Evolutionary conservation across 2,329 filamentous ascomycete species (phyloP).

Genomic region (Aureobasidium sp.): DNA sequence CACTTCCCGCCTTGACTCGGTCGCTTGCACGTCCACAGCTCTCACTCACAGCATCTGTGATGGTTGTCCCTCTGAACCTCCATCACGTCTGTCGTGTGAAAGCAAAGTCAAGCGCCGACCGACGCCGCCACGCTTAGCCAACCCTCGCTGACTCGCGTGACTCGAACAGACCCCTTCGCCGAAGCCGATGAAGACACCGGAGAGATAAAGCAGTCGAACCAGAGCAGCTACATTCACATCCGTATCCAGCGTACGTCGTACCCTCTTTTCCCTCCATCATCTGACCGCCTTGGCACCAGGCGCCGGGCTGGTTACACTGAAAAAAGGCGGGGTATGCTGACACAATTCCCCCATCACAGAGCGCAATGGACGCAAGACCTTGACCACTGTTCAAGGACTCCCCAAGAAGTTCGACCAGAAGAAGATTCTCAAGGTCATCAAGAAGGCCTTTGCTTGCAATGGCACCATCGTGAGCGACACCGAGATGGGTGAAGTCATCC

Average conservation of each 20-base stretch:
- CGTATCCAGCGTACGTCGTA: constrained; percentile 89
- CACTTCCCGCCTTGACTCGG: not conserved
- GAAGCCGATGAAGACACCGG: constrained; percentile 99
- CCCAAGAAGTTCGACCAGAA: constrained; percentile 99
- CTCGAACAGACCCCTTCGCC: constrained; percentile 89
- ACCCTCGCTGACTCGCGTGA: constrained; percentile 10
- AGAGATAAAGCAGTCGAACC: constrained; percentile 76
- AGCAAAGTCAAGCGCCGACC: not conserved
- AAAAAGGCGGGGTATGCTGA: constrained; percentile 31
- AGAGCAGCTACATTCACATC: constrained; percentile 98
- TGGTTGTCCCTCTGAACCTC: not conserved
- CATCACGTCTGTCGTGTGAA: not conserved
- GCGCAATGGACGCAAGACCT: constrained; percentile 99
- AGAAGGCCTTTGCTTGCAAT: constrained; percentile 99
- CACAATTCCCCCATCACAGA: constrained; percentile 47
- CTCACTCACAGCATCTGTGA: not conserved
- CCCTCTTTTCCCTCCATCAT: not conserved
- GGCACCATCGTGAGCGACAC: constrained; percentile 94
- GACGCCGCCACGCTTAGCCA: constrained; percentile 7
- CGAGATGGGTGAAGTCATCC: constrained; percentile 98
- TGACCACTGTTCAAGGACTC: constrained; percentile 98
- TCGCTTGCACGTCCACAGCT: not conserved
- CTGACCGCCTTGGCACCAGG: not conserved
- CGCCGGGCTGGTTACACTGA: not conserved
- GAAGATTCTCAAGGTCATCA: constrained; percentile 99